Evolutionary conservation across 257 asterid genomes (phyloP).

Genomic region (Echites panduratus): DNA sequence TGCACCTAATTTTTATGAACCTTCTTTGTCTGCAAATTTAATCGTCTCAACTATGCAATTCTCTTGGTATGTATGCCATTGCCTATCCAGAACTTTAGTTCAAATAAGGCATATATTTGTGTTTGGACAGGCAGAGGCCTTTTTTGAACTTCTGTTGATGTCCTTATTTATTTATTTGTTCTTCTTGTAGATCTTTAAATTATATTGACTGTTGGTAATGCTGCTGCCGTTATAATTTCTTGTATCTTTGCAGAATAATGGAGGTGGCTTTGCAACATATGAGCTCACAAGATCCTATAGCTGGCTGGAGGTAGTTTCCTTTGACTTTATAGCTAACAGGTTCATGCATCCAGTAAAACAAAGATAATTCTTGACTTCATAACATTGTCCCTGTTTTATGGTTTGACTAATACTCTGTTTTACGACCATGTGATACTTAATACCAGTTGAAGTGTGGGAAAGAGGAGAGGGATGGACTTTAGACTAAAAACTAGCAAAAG

Average conservation of each 20-base stretch:
- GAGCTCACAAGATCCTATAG: constrained; percentile 97
- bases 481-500: no score
- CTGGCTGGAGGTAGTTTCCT: constrained; percentile 84
- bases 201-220: not conserved
- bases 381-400: not conserved
- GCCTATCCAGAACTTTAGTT: not conserved
- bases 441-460: no score
- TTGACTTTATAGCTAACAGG: constrained; percentile 15
- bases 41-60: not conserved
- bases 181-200: not conserved
- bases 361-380: not conserved
- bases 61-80: not conserved
- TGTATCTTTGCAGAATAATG: constrained; percentile 55
- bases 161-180: not conserved
- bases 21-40: not conserved
- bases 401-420: not conserved
- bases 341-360: not conserved
- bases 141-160: not conserved
- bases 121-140: no score
- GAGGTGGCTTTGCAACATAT: constrained; percentile 93
- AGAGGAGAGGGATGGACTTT: no score
- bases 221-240: constrained; percentile 8
- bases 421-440: not conserved
- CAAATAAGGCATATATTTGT: not conserved
- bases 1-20: constrained; percentile 7